phyloP scores from a whole-genome alignment of 768 basidiomycete species.

The Favolaschia claudopus region DNA sequence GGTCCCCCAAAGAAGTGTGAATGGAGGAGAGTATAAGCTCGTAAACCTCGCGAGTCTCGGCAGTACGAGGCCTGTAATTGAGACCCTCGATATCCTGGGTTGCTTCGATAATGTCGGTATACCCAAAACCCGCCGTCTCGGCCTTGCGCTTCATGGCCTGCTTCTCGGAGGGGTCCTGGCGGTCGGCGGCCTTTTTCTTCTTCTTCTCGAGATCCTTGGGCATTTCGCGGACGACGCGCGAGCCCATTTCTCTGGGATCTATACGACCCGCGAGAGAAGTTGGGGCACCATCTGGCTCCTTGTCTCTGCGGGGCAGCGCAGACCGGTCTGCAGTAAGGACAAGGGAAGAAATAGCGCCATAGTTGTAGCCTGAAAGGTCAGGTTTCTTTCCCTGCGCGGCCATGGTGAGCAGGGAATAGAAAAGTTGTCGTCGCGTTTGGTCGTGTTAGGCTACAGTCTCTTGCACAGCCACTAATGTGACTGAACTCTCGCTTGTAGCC shows the following conservation, averaged over 20 bases:
- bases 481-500: no score
- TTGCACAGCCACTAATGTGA: no score
- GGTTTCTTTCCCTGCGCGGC: slow-evolving; percentile 23
- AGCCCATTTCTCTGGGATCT: slow-evolving; percentile 91
- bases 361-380: slow-evolving; percentile 71
- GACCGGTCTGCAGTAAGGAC: slow-evolving; percentile 93
- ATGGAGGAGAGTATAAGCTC: slow-evolving; percentile 88
- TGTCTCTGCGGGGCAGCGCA: slow-evolving; percentile 83
- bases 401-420: slow-evolving; percentile 9
- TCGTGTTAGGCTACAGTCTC: not conserved
- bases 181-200: slow-evolving; percentile 82
- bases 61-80: slow-evolving; percentile 90
- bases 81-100: slow-evolving; percentile 94
- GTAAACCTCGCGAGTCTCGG: slow-evolving; percentile 94
- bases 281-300: slow-evolving; percentile 96
- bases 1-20: slow-evolving; percentile 88
- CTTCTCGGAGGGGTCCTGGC: slow-evolving; percentile 64
- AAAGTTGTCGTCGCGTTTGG: slow-evolving; percentile 11
- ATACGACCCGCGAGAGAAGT: slow-evolving; percentile 93
- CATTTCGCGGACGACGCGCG: slow-evolving; percentile 80
- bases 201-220: slow-evolving; percentile 94
- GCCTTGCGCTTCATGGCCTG: slow-evolving; percentile 63
- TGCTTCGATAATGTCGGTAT: slow-evolving; percentile 92
- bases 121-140: slow-evolving; percentile 75
- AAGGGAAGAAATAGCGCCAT: slow-evolving; percentile 92